Conservation (phyloP, 2,329 filamentous ascomycete species). For the Rhynchosporium graminicola region DNA sequence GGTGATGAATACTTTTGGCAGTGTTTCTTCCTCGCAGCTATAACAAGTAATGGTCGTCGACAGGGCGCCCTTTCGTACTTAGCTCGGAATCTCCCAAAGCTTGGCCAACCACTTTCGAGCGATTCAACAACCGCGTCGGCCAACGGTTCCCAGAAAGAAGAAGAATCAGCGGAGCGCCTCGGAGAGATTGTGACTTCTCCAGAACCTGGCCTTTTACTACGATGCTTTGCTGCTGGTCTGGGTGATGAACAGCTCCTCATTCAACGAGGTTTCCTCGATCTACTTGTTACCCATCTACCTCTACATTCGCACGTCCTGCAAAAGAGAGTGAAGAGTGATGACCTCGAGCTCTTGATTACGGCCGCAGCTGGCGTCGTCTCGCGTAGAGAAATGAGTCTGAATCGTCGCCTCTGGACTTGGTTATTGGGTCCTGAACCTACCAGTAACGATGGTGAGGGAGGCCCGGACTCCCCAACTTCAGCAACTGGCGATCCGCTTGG, state of each 20-base stretch:
- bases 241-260: conserved; percentile 86
- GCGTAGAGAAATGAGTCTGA: conserved; percentile 93
- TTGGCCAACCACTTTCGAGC: conserved; percentile 50
- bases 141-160: conserved; percentile 34
- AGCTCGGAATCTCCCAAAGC: conserved; percentile 72
- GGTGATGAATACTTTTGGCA: conserved; percentile 96
- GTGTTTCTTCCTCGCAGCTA: conserved; percentile 90
- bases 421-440: conserved; percentile 76
- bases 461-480: conserved; percentile 47
- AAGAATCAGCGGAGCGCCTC: conserved; percentile 52
- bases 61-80: conserved; percentile 88
- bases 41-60: conserved; percentile 83
- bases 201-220: conserved; percentile 85
- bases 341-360: conserved; percentile 78
- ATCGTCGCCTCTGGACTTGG: conserved; percentile 94
- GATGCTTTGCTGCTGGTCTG: conserved; percentile 89
- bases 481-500: conserved; percentile 33
- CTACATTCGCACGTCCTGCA: conserved; percentile 82
- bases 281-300: conserved; percentile 87
- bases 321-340: conserved; percentile 67
- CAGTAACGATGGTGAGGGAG: conserved; percentile 49
- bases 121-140: conserved; percentile 38
- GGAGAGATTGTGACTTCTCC: conserved; percentile 75
- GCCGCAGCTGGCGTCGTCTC: conserved; percentile 86
- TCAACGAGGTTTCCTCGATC: conserved; percentile 89